A percentile compares a stretch with the other conserved stretches of the same genome.
These are phyloP conservation scores for Sporisorium scitamineum DNA, from an alignment of 1,284 basidiomycete species.

Conservation along the genomic window DNA sequence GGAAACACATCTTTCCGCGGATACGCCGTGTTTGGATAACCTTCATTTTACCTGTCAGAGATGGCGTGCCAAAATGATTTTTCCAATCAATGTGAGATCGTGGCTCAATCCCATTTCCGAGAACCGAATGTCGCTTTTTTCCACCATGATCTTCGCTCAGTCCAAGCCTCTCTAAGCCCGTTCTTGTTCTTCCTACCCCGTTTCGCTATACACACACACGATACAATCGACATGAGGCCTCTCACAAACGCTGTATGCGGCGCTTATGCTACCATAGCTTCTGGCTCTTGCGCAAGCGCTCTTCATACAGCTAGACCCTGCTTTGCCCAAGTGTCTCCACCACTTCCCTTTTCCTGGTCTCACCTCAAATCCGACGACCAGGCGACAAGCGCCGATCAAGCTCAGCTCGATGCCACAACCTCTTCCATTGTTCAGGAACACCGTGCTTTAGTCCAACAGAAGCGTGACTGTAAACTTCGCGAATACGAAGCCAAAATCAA, in stretches of 20 bases:
- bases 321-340: slow-evolving; percentile 35
- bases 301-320: slow-evolving; percentile 19
- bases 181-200: not conserved
- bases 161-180: not conserved
- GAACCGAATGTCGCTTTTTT: not conserved
- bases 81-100: not conserved
- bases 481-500: slow-evolving; percentile 62
- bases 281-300: slow-evolving; percentile 16
- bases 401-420: not conserved
- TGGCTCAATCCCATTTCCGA: not conserved
- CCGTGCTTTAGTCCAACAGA: slow-evolving; percentile 31
- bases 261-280: slow-evolving; percentile 5
- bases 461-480: slow-evolving; percentile 55
- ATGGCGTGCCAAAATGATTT: too few relatives aligned
- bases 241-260: slow-evolving; percentile 7
- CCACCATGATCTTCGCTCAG: not conserved
- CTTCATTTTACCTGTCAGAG: too few relatives aligned
- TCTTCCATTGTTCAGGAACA: slow-evolving; percentile 17
- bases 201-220: not conserved
- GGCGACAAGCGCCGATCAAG: slow-evolving; percentile 1
- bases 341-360: slow-evolving; percentile 41
- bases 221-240: slow-evolving; percentile 23
- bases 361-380: slow-evolving; percentile 34
- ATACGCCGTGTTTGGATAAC: too few relatives aligned
- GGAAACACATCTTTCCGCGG: too few relatives aligned